Base-by-base conservation (phyloP, 495 filamentous ascomycete species). In the Penicillium parvum region DNA sequence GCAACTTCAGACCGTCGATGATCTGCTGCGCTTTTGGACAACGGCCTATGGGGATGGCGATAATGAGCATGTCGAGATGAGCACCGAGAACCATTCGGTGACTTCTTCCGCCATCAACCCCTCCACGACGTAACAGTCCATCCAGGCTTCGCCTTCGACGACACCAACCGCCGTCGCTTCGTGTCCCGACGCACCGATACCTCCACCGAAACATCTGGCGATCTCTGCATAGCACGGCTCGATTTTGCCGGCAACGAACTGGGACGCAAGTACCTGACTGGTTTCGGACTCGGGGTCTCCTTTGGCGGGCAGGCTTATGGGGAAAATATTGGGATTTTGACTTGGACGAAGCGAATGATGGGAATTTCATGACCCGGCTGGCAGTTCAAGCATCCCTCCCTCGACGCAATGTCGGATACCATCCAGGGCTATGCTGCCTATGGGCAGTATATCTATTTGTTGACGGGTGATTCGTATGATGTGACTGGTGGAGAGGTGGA, bases 401-500 rank as follows among this genome's bases (percentile, higher is more conserved):
- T 43, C 6, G 7, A 40, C 5, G 38, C 46, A 0, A 28, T 29
- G 16, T 43, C 45, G 0, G n/a, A 15, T 8, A 40, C 38, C 6
- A 34, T 50, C 20, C 51, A 54, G 20, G 51, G 51, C 9, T 50
- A 46, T 29, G 43, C 47, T 21, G 46, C 42, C 2, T 54, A 42
- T 32, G 46, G 47, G 1, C 40, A 45, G 12, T 54, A 50, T 4
- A 37, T 54, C 7, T 54, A 54, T 23, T 6, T 54, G 15, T 25
- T 50, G 18, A 50, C 47, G 0, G 51, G 51, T 5, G 36, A 36
- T 6, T 50, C 41, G 2, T 54, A 50, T 34, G 41, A 44, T 26
- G 34, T 25, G 5, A 40, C 40, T 5, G 42, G 20, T 7, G 22
- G 66, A 55, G 12, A 86, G 66, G 19, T 67, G 55, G 25, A 86